These are phyloP conservation scores for Ogataea siamensis DNA, from an alignment of 805 yeast species.

Conservation along the genomic window DNA sequence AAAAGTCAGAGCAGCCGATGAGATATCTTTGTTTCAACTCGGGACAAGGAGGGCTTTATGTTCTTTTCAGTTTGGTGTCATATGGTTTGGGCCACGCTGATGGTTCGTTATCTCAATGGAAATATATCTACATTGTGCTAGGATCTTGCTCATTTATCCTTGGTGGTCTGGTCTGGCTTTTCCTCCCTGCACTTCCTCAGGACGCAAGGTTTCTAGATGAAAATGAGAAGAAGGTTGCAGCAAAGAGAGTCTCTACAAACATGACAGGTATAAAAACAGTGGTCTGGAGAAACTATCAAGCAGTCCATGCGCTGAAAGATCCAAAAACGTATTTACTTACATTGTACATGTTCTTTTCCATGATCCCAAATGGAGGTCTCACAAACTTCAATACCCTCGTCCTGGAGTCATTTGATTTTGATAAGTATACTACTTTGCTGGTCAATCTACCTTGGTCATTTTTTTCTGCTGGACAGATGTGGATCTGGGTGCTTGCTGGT, in stretches of 20 bases:
- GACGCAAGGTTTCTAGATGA: constrained; percentile 43
- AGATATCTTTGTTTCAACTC: constrained; percentile 39
- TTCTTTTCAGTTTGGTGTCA: constrained; percentile 50
- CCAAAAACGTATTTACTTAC: constrained; percentile 23
- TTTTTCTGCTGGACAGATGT: constrained; percentile 28
- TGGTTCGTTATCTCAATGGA: constrained; percentile 53
- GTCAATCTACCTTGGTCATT: constrained; percentile 20
- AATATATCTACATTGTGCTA: constrained; percentile 51
- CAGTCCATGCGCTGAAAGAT: constrained; percentile 24
- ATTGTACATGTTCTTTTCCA: constrained; percentile 24
- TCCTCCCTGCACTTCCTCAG: constrained; percentile 40
- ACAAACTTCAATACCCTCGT: constrained; percentile 30
- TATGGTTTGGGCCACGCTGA: constrained; percentile 46
- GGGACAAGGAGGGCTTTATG: constrained; percentile 42
- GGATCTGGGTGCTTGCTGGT: constrained; percentile 17
- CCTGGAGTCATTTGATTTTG: constrained; percentile 18
- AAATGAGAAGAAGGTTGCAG: constrained; percentile 32
- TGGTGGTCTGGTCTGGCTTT: constrained; percentile 24
- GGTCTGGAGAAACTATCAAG: constrained; percentile 27
- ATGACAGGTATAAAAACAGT: constrained; percentile 19
- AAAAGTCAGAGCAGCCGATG: constrained; percentile 41
- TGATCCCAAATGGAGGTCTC: constrained; percentile 33
- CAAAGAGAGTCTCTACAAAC: constrained; percentile 7
- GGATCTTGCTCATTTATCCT: constrained; percentile 51
- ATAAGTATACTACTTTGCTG: constrained; percentile 17